Evolutionary conservation across 2,329 filamentous ascomycete genomes (phyloP), one percentile per base, ranked within the genome.

Genomic region (Pseudovirgaria hyperparasitica): DNA sequence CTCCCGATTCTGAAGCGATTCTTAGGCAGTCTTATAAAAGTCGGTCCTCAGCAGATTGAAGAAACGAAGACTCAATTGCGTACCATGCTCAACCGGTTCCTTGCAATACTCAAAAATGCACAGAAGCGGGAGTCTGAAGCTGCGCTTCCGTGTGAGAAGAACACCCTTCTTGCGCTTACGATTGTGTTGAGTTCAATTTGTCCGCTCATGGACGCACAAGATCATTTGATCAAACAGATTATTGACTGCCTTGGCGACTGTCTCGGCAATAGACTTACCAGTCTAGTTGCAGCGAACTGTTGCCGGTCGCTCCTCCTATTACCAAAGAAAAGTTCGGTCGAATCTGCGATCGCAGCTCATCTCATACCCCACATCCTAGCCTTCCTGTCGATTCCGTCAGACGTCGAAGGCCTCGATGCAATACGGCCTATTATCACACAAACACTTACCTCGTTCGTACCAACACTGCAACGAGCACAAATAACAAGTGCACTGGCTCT

Each of bases 1-100:
- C 67, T 98, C 10, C 82, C 90, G 1, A 92, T 86, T 21, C 76
- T 98, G 50, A 87, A 92, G 52, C 76, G 86, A 16, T 98, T 98
- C 52, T 69, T 96, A 34, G 72, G 71, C 23, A 81, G 74, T 43
- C 77, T 93, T 46, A 71, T 74, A 2, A 57, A 36, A 23, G 51
- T 31, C 20, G 37, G 45, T 16, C 38, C 40, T 28, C 58, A 34
- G 45, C 56, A 33, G 43, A 42, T 40, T 11, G 70, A 52, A 26
- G 68, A 60, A 41, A 79, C 64, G 17, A 70, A 67, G 34, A 57
- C 69, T 6, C 82, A 94, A 52, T 62, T 94, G 12, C 78, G 82
- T 34, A 82, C 81, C 26, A 90, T 82, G 34, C 63, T 94, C 7
- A 73, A 78, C 16, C 75, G 82, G 5, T 90, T 94, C 61, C 57